phyloP scores from a whole-genome alignment of 495 filamentous ascomycete species.

The Endocarpon pusillum region DNA sequence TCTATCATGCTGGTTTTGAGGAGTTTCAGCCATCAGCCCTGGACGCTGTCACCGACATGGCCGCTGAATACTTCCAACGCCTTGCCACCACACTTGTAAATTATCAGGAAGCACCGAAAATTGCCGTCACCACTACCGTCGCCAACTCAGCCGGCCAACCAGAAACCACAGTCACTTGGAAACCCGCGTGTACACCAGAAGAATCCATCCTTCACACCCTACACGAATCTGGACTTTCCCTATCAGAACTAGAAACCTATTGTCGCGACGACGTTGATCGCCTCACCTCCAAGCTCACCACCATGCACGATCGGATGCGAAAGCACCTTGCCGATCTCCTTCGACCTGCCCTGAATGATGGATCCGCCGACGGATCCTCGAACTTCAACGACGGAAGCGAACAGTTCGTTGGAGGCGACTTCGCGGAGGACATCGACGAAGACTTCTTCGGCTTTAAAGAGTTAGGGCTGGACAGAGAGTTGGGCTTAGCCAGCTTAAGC shows the following conservation, averaged over 20 bases:
- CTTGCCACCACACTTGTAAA: slow-evolving; percentile 59
- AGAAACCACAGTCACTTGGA: slow-evolving; percentile 30
- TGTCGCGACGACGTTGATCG: slow-evolving; percentile 88
- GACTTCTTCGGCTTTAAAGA: slow-evolving; percentile 99
- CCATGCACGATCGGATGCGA: slow-evolving; percentile 86
- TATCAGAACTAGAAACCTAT: slow-evolving; percentile 72
- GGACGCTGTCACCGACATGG: slow-evolving; percentile 79
- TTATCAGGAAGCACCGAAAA: slow-evolving; percentile 67
- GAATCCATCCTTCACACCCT: slow-evolving; percentile 79
- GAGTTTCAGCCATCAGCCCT: slow-evolving; percentile 91
- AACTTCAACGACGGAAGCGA: slow-evolving; percentile 94
- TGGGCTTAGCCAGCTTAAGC: slow-evolving; percentile 67
- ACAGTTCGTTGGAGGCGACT: slow-evolving; percentile 91
- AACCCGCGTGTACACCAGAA: slow-evolving; percentile 56
- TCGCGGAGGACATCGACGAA: slow-evolving; percentile 91
- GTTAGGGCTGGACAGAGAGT: slow-evolving; percentile 76
- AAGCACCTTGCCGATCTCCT: slow-evolving; percentile 76
- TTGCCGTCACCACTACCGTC: slow-evolving; percentile 22
- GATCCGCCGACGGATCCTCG: slow-evolving; percentile 65
- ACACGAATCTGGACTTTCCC: slow-evolving; percentile 59
- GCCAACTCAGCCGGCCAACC: slow-evolving; percentile 12
- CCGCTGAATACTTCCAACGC: slow-evolving; percentile 76
- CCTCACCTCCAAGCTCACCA: slow-evolving; percentile 61
- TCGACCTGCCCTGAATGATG: slow-evolving; percentile 70
- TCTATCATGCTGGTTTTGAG: slow-evolving; percentile 94